Conservation (phyloP, 306 rosid genomes). For the Hippophae tibetana region DNA sequence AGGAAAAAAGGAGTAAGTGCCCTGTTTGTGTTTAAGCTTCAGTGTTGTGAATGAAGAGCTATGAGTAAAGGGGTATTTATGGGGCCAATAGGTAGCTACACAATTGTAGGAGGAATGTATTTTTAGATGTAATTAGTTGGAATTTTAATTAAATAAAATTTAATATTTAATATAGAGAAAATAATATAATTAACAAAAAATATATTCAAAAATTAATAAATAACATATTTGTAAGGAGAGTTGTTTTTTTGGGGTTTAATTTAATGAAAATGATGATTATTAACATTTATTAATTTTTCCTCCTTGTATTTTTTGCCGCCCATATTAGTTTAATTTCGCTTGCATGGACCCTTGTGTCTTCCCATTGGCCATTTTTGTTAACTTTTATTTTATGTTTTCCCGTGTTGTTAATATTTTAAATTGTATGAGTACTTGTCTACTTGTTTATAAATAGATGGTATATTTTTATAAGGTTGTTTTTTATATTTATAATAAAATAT, state of each 20-base stretch:
- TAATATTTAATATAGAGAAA: too few species aligned
- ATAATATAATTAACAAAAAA: too few species aligned
- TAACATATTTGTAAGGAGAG: too few species aligned
- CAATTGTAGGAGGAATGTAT: too few species aligned
- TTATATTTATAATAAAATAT: too few species aligned
- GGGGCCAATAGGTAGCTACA: background rate
- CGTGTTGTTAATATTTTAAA: too few species aligned
- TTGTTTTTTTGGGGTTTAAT: background rate
- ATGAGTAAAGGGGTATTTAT: constrained; percentile 43
- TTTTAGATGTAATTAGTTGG: too few species aligned
- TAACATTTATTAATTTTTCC: background rate
- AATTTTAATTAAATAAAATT: too few species aligned
- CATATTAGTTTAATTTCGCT: constrained; percentile 52
- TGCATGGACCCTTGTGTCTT: constrained; percentile 40
- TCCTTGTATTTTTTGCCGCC: constrained; percentile 40
- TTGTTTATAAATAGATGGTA: too few species aligned
- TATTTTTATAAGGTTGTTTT: too few species aligned
- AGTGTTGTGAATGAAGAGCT: constrained; percentile 2
- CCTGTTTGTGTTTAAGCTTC: background rate
- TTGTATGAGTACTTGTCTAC: too few species aligned
- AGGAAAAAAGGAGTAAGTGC: background rate
- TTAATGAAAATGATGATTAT: background rate
- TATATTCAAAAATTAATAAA: too few species aligned
- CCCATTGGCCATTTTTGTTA: constrained; percentile 33
- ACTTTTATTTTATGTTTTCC: background rate